Evolutionary conservation across 73 alveolate species (phyloP).

Genomic region (Symbiodinium natans): DNA sequence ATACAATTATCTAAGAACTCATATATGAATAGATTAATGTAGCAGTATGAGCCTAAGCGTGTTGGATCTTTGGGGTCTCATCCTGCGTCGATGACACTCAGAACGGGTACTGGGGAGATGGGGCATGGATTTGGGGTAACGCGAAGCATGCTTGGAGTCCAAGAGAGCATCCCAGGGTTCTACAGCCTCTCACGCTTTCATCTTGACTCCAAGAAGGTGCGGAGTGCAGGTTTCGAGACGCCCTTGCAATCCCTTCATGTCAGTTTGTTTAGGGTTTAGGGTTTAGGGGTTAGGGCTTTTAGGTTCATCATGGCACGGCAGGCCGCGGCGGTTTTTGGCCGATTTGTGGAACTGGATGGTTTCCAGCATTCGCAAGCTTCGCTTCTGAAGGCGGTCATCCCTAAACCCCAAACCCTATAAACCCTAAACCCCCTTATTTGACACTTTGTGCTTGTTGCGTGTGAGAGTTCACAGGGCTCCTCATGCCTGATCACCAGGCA

Average conservation of each 20-base stretch:
- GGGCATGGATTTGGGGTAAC: too few species aligned
- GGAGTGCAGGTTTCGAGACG: neutral
- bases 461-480: neutral
- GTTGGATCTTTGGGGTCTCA: too few species aligned
- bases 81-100: too few species aligned
- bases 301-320: neutral
- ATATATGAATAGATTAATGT: neutral
- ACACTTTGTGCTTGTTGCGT: too few species aligned
- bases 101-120: too few species aligned
- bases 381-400: slow-evolving; percentile 21
- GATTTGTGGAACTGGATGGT: slow-evolving; percentile 51
- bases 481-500: neutral
- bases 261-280: neutral
- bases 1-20: neutral
- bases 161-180: neutral
- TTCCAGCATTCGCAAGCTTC: slow-evolving; percentile 13
- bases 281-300: neutral
- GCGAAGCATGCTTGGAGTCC: neutral
- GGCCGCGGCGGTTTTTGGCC: slow-evolving; percentile 49
- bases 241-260: neutral
- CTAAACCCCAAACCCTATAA: too few species aligned
- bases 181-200: slow-evolving; percentile 35
- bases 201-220: slow-evolving; percentile 30
- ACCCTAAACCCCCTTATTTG: too few species aligned
- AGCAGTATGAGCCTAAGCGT: too few species aligned